Evolutionary conservation across 257 asterid genomes (phyloP).

Genomic region (Sherardia arvensis): DNA sequence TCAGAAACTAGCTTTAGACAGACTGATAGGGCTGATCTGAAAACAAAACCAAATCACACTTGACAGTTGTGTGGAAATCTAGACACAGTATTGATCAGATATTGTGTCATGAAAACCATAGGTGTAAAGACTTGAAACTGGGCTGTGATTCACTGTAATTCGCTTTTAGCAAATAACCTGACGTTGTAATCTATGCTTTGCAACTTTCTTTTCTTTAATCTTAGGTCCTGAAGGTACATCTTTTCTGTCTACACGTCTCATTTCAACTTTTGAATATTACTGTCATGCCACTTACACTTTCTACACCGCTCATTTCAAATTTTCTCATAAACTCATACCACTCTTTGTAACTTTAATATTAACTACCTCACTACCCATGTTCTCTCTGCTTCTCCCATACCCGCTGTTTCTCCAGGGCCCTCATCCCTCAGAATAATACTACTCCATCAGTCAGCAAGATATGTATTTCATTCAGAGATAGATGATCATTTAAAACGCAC

Average conservation of each 20-base stretch:
- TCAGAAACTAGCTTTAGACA: not conserved
- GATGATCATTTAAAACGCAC: not conserved
- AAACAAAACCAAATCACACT: not conserved
- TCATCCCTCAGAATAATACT: not conserved
- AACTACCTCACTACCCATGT: not conserved
- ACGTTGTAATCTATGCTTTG: not conserved
- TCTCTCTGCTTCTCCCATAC: not conserved
- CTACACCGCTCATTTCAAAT: not conserved
- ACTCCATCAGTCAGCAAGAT: not conserved
- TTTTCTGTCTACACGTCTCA: not conserved
- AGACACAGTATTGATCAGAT: not conserved
- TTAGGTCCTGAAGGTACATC: not conserved
- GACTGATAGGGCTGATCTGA: not conserved
- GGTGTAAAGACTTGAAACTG: not conserved
- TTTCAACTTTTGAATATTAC: not conserved
- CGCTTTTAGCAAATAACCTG: not conserved
- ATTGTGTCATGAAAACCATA: not conserved
- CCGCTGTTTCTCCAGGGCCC: not conserved
- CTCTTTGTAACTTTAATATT: not conserved
- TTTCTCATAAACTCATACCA: not conserved
- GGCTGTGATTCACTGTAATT: not conserved
- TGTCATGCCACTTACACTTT: not conserved
- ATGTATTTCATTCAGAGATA: not conserved
- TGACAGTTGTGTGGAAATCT: not conserved
- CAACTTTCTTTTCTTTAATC: not conserved